Conservation (phyloP, 1,284 basidiomycete genomes). For the Takashimella tepidaria region DNA sequence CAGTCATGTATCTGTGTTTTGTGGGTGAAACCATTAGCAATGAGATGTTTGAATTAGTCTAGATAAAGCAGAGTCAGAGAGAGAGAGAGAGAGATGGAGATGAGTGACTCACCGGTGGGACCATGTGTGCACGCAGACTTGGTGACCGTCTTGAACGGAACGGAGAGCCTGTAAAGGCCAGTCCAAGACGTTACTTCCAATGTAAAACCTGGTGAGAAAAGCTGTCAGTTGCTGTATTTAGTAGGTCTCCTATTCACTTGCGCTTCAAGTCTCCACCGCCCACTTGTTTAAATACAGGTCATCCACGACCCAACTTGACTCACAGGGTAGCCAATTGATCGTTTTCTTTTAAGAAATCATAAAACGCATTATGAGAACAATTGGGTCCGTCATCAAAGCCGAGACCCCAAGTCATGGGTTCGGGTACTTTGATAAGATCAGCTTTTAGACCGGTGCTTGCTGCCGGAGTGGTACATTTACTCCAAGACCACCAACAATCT, state of each 20-base stretch:
- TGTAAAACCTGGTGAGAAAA: conserved; percentile 36
- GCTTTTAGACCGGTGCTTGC: conserved; percentile 25
- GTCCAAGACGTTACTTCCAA: conserved; percentile 53
- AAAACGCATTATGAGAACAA: conserved; percentile 53
- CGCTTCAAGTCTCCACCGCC: too few relatives aligned
- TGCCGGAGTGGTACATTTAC: conserved; percentile 42
- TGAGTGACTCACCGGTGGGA: conserved; percentile 41
- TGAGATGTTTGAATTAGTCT: background rate
- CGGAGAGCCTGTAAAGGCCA: conserved; percentile 54
- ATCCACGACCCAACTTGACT: too few relatives aligned
- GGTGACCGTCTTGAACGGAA: conserved; percentile 48
- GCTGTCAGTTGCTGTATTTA: background rate
- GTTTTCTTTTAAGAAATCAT: conserved; percentile 50
- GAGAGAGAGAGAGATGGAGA: background rate
- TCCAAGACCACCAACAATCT: conserved; percentile 49
- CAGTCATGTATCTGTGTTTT: conserved; percentile 51
- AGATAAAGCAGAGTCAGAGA: background rate
- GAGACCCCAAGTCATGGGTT: conserved; percentile 54
- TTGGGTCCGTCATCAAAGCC: conserved; percentile 53
- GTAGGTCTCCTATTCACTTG: background rate
- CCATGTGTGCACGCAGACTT: conserved; percentile 51
- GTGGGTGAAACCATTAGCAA: background rate
- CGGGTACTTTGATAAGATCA: conserved; percentile 48
- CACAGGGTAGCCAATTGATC: conserved; percentile 53
- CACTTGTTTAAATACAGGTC: too few relatives aligned